Base-by-base conservation (phyloP, 768 basidiomycete genomes). In the Russula abietina region DNA sequence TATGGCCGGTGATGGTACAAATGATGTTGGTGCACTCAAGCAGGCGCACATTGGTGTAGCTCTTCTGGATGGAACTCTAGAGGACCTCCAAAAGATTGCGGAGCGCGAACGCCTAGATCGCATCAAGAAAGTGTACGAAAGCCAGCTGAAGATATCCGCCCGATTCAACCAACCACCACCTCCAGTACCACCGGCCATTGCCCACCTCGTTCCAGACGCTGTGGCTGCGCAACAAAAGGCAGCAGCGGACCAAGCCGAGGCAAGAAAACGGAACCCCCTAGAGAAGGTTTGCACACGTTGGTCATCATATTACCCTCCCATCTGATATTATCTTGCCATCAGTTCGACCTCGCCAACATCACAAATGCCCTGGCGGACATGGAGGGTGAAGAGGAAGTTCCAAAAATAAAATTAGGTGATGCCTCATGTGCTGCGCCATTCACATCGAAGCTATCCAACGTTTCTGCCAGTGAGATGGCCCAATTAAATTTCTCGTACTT, bases 1-100 rank as follows among this genome's bases (percentile, higher is more conserved):
- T 56, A 98, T 98, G 97, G 97, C 95, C 6, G 97, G 97, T 56
- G 97, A 99, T 71, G 97, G 97, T 33, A 99, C 97, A 4, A 98
- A 99, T 71, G 97, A 98, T 66, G 97, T 99, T 55, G 97, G 97
- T 26, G 97, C 97, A 3, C 83, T 99, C 57, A 99, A 98, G 74
- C 94, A 97, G 72, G 97, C 97, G 0, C 93, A 99, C 73, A 89
- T 99, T 62, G 96, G 97, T 55, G 91, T 98, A 32, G 96, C 96
- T 1, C 78, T 94, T 3, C 76, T 97, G 58, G 93, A 98, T 70
- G 93, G 96, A 0, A 91, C 94, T 0, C 82, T 83, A 0, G 95
- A 95, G 68, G 96, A 98, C 70, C 76, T 99, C 26, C 83, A 91
- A 73, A 92, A 89, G 75, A 98, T 98, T 65, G 91, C 94, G 1